These are phyloP conservation scores for Thoreauomyces humboldtii DNA, from an alignment of 192 early-diverging fungal genomes.

Conservation along the genomic window DNA sequence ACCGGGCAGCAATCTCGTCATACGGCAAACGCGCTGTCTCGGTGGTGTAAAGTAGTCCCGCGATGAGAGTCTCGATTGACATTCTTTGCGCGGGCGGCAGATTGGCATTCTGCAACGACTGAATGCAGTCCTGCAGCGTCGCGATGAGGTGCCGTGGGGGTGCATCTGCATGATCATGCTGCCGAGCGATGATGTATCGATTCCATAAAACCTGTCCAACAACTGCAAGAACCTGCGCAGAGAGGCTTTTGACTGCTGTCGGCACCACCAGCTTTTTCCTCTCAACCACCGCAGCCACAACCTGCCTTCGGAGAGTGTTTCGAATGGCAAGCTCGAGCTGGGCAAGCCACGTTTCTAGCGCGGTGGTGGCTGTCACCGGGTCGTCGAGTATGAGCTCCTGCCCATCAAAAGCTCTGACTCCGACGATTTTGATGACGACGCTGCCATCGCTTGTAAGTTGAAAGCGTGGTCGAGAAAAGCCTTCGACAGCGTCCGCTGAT, in stretches of 20 bases:
- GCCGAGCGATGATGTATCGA: background rate
- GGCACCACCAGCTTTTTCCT: background rate
- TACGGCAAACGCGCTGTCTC: slow-evolving; percentile 6
- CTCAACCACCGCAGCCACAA: background rate
- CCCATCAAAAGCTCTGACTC: slow-evolving; percentile 6
- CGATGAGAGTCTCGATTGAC: slow-evolving; percentile 1
- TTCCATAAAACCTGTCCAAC: slow-evolving; percentile 9
- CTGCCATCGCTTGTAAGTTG: background rate
- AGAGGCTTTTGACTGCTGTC: background rate
- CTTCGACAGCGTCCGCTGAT: no score
- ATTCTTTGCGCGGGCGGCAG: background rate
- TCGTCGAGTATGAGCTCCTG: background rate
- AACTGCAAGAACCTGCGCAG: background rate
- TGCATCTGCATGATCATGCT: background rate
- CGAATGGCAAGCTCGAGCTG: background rate
- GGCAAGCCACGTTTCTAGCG: slow-evolving; percentile 13
- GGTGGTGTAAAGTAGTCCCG: background rate
- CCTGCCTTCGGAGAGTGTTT: background rate
- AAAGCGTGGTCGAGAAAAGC: no score
- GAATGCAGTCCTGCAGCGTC: background rate
- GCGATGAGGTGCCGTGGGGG: background rate
- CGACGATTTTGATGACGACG: background rate
- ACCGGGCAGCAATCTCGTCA: background rate
- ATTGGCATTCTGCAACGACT: background rate
- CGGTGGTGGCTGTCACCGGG: background rate